Base-by-base conservation (phyloP, 2,329 filamentous ascomycete genomes). In the Arthroderma sp. region DNA sequence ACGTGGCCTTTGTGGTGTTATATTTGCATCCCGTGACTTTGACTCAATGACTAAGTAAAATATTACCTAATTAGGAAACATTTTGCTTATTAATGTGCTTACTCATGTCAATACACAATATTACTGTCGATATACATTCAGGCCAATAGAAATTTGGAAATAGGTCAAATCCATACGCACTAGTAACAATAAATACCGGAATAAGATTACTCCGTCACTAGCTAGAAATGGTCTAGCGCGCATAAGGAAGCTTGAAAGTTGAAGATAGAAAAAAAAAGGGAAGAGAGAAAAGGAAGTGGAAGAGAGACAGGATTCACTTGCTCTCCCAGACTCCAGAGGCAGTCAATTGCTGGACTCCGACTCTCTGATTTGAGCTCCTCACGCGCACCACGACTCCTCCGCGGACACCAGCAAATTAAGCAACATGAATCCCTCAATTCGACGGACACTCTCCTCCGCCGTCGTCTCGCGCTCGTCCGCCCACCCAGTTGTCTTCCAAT, bases 381-480 rank as follows among this genome's bases (percentile, higher is more conserved):
- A 28, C 52, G 6, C n/a, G 9, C 11, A 15, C 23, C 52, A 37
- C 31, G 52, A 6, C 35, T n/a, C 9, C 21, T n/a, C 17, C 8
- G 35, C 19, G 17, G 28, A 15, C n/a, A 38, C 33, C 31, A 54
- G 33, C 19, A 23, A 43, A 60, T 41, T 4, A 3, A 19, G 38
- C 21, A 61, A 61, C 57, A 73, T 73, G 70, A 69, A 68, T 41
- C 67, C 66, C 58, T 66, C 66, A 33, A 52, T 66, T 43, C 64
- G 21, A 59, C 63, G 55, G 63, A 62, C 58, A 60, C 63, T 57
- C 37, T 66, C 19, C 56, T 66, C 56, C 21, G 59, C 61, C 47
- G 4, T 23, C 4, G 60, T 56, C 44, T 28, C 60, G 41, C 61
- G 64, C 49, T 57, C 64, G 39, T 61, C 56, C 41, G 23, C 38